Evolutionary conservation across 768 basidiomycete genomes (phyloP), one percentile per base, ranked within the genome.

Genomic region (Thelephora ganbajun): DNA sequence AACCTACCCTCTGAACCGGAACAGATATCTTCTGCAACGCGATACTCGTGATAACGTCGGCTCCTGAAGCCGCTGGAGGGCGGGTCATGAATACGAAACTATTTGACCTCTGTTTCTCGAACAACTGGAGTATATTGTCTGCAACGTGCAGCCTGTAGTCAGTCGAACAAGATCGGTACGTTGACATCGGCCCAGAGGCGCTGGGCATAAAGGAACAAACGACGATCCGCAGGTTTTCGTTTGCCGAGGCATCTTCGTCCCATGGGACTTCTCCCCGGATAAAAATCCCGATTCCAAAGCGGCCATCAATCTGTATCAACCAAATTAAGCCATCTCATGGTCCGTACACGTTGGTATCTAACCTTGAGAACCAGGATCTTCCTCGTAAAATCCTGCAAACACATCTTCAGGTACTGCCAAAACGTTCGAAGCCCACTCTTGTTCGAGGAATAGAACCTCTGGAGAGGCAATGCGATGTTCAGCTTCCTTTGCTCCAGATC

Each of bases 211-310:
- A 81, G 0, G 78, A 72, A 52, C 74, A 76, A 6, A 79, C 76
- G 5, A 78, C 74, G 7, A 82, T 71, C 26, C 26, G 26, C 26
- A 30, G 26, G 42, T 78, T 76, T 18, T 77, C 64, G 41, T 70
- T 67, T 14, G 80, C 70, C 44, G 76, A 71, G 0, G 74, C 71
- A 22, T 61, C 60, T 12, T 56, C 56, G 33, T 59, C 53, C 60
- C 79, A 79, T 19, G 69, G 62, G 16, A 80, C 69, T 1, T 69
- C 58, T 2, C 80, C 79, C 35, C 74, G 64, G 57, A 82, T 74
- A 57, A 82, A 82, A 11, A 83, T 72, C 0, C 76, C 79, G 20
- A 80, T 59, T 1, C 77, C 62, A 52, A 82, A 81, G 3, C 80
- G 67, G 19, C 74, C 69, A 49, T 80, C 78, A 1, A 74, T 74